Evolutionary conservation across 1,284 basidiomycete species (phyloP).

Genomic region (Leucoagaricus sp.): DNA sequence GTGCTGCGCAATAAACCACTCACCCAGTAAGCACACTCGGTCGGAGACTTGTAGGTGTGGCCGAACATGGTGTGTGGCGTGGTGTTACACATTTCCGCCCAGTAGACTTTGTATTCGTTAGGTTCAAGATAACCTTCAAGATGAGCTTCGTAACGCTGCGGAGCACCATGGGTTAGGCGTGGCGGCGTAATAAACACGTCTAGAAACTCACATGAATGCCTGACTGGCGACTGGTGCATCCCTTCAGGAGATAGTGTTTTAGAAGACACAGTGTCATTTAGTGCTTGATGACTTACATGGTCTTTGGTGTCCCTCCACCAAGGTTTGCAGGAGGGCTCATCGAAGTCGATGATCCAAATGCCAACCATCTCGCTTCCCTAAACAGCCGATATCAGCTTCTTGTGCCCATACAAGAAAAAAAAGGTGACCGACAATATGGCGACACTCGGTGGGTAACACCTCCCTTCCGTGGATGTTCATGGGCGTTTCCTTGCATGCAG

Average conservation of each 20-base stretch:
- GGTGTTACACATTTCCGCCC: slow-evolving; percentile 10
- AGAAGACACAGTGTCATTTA: neutral
- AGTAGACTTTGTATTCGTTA: slow-evolving; percentile 3
- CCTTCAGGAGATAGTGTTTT: neutral
- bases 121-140: slow-evolving; percentile 9
- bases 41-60: neutral
- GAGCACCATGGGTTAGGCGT: neutral
- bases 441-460: slow-evolving; percentile 5
- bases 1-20: neutral
- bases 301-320: slow-evolving; percentile 10
- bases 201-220: slow-evolving; percentile 5
- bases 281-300: neutral
- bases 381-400: neutral
- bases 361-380: slow-evolving; percentile 8
- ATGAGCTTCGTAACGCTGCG: slow-evolving; percentile 8
- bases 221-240: slow-evolving; percentile 1
- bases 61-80: slow-evolving; percentile 12
- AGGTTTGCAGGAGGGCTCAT: slow-evolving; percentile 7
- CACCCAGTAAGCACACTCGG: slow-evolving; percentile 7
- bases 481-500: slow-evolving; percentile 2
- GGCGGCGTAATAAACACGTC: neutral
- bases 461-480: slow-evolving; percentile 5
- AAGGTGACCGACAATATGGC: neutral
- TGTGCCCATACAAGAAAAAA: neutral
- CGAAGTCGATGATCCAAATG: slow-evolving; percentile 8